Evolutionary conservation across 1,284 basidiomycete genomes (phyloP).

Genomic region (Stygiomarasmius scandens): DNA sequence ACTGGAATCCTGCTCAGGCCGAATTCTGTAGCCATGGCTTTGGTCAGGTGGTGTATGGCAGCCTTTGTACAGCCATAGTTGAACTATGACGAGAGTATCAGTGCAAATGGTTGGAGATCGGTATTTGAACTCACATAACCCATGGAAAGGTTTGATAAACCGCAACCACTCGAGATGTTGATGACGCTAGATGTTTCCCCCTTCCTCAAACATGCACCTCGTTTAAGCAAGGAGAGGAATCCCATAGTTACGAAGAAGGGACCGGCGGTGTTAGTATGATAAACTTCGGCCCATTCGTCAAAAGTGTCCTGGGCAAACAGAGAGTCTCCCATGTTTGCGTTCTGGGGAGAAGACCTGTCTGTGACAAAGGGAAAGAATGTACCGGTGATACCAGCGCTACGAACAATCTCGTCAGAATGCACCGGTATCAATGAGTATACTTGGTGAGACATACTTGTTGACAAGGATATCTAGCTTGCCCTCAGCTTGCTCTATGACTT

Average conservation of each 20-base stretch:
- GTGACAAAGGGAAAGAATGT: background rate
- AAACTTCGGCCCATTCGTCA: conserved; percentile 27
- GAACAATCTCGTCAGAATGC: background rate
- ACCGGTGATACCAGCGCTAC: background rate
- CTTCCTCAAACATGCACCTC: conserved; percentile 23
- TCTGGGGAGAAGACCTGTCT: background rate
- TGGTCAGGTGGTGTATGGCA: conserved; percentile 32
- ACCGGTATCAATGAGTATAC: background rate
- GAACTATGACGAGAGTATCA: too few species aligned
- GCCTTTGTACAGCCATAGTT: conserved; percentile 15
- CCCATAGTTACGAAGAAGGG: conserved; percentile 35
- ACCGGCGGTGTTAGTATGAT: conserved; percentile 27
- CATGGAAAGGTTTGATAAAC: conserved; percentile 16
- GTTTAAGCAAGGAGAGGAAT: conserved; percentile 34
- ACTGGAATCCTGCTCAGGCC: conserved; percentile 30
- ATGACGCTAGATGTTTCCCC: conserved; percentile 31
- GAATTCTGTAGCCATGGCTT: conserved; percentile 34
- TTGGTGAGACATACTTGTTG: conserved; percentile 28
- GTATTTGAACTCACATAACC: background rate
- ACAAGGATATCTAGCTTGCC: conserved; percentile 36
- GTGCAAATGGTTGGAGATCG: too few species aligned
- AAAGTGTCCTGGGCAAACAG: conserved; percentile 29
- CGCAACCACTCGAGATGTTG: conserved; percentile 34
- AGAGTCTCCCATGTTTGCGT: conserved; percentile 18
- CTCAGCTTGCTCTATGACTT: conserved; percentile 25